These are phyloP conservation scores for Peniophora sp. DNA, from an alignment of 1,284 basidiomycete genomes.

Conservation along the genomic window DNA sequence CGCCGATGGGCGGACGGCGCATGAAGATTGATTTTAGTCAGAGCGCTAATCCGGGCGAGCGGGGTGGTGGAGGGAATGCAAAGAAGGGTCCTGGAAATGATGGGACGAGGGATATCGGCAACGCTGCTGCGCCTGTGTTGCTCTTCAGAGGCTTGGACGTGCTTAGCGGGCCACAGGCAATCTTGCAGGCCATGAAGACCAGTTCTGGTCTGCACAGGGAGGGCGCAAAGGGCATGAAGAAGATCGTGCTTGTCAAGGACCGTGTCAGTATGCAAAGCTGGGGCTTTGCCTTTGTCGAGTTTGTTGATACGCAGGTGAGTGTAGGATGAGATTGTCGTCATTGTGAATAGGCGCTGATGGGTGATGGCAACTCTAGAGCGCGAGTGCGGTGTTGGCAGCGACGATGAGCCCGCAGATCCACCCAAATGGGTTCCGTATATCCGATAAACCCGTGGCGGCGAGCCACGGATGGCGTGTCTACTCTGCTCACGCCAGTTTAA, in stretches of 20 bases:
- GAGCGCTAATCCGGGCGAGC: slow-evolving; percentile 64
- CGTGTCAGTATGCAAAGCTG: slow-evolving; percentile 76
- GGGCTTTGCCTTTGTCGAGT: slow-evolving; percentile 90
- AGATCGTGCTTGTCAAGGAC: slow-evolving; percentile 84
- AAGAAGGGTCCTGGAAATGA: slow-evolving; percentile 61
- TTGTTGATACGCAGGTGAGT: slow-evolving; percentile 77
- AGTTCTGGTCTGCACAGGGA: slow-evolving; percentile 61
- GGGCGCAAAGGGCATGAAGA: slow-evolving; percentile 75
- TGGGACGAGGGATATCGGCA: slow-evolving; percentile 90
- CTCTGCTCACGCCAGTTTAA: slow-evolving; percentile 93
- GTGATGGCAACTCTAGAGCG: slow-evolving; percentile 53
- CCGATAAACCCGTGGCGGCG: slow-evolving; percentile 76
- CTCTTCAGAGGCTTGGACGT: slow-evolving; percentile 84
- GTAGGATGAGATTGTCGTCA: no score
- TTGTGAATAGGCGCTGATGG: slow-evolving; percentile 9
- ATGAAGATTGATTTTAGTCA: slow-evolving; percentile 90
- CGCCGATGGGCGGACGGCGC: slow-evolving; percentile 57
- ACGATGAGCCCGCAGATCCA: slow-evolving; percentile 78
- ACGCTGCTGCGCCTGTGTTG: slow-evolving; percentile 68
- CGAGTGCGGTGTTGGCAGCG: slow-evolving; percentile 66
- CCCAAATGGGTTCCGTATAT: slow-evolving; percentile 83
- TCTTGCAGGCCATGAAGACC: slow-evolving; percentile 68
- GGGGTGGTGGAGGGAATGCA: slow-evolving; percentile 31
- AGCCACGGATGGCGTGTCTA: slow-evolving; percentile 74
- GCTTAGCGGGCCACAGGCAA: slow-evolving; percentile 81